Percentiles rank a stretch among this genome's conserved stretches.
phyloP scores from a whole-genome alignment of 2,329 filamentous ascomycete genomes.

The Talaromyces islandicus region DNA sequence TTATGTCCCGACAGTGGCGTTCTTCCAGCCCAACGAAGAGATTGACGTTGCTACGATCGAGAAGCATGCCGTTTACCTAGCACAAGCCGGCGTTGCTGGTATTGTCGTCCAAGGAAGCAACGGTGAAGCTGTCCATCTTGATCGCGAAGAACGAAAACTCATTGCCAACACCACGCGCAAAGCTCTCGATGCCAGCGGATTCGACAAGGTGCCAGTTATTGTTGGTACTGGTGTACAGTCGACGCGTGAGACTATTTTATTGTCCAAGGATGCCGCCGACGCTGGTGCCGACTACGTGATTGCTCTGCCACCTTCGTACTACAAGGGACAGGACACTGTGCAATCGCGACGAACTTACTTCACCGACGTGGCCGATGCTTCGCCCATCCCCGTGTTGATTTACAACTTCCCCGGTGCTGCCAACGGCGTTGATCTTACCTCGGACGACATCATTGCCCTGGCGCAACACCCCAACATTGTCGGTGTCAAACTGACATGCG shows the following conservation, averaged over 20 bases:
- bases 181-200: conserved; percentile 63
- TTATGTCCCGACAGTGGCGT: conserved; percentile 69
- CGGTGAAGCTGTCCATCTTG: conserved; percentile 74
- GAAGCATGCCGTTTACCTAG: conserved; percentile 61
- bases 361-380: conserved; percentile 55
- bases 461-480: conserved; percentile 59
- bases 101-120: conserved; percentile 76
- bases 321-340: conserved; percentile 59
- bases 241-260: conserved; percentile 64
- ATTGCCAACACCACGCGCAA: conserved; percentile 65
- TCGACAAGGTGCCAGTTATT: conserved; percentile 61
- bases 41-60: conserved; percentile 59
- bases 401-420: conserved; percentile 69
- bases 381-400: conserved; percentile 59
- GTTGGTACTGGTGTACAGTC: conserved; percentile 71
- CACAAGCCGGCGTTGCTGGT: conserved; percentile 63
- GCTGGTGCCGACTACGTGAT: conserved; percentile 70
- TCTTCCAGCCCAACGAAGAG: conserved; percentile 60
- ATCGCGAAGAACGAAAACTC: conserved; percentile 61
- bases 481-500: conserved; percentile 66
- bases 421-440: conserved; percentile 62
- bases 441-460: conserved; percentile 56
- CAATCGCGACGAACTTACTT: conserved; percentile 60
- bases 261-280: conserved; percentile 62
- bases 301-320: conserved; percentile 71